A percentile compares a stretch with the other conserved stretches of the same genome.
phyloP scores from a whole-genome alignment of 163 green algal genomes.

The Chlamydomonas reinhardtii region DNA sequence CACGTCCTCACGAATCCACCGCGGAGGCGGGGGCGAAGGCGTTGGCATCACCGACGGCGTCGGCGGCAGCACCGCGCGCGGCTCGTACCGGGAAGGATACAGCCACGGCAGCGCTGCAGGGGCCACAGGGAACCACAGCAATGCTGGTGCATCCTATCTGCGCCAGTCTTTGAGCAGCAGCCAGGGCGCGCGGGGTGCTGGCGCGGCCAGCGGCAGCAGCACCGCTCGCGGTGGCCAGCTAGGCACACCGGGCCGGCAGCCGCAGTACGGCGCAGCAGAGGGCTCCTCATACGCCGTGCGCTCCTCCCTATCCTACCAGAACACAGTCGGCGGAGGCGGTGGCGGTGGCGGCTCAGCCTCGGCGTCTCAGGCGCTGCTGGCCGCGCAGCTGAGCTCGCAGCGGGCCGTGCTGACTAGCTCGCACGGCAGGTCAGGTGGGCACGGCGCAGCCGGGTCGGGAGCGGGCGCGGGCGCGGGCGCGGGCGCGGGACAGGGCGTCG shows the following conservation, averaged over 20 bases:
- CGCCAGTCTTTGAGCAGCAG: slow-evolving; percentile 8
- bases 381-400: neutral
- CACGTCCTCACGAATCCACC: neutral
- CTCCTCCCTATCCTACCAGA: neutral
- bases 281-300: neutral
- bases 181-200: slow-evolving; percentile 6
- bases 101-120: too few species aligned
- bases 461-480: too few species aligned
- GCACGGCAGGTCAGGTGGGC: neutral
- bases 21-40: neutral
- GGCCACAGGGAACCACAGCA: too few species aligned
- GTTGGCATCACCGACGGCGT: neutral
- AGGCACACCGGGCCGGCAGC: too few species aligned
- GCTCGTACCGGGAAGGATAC: neutral
- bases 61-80: neutral
- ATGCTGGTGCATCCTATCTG: neutral
- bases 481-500: too few species aligned
- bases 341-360: neutral
- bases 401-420: slow-evolving; percentile 26
- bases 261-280: too few species aligned
- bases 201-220: neutral
- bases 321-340: neutral
- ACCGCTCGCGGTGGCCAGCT: too few species aligned
- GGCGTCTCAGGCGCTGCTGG: neutral
- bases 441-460: neutral